Evolutionary conservation across 768 basidiomycete species (phyloP).

Genomic region (Pleurotus citrinopileatus): DNA sequence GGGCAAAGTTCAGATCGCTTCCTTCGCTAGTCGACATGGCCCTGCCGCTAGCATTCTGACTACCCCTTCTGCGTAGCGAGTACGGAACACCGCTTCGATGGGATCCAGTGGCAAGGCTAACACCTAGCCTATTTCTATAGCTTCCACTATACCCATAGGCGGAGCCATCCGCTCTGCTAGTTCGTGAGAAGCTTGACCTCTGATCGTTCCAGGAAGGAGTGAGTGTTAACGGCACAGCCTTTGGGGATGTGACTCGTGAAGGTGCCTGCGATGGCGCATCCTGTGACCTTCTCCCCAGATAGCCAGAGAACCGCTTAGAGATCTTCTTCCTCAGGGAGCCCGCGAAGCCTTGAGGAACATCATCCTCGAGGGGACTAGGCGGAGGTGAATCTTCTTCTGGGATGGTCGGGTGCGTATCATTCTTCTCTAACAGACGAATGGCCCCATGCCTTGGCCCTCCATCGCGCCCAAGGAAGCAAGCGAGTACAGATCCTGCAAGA

Average conservation of each 20-base stretch:
- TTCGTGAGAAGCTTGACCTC: constrained; percentile 48
- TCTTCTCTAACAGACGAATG: constrained; percentile 86
- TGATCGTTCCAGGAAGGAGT: constrained; percentile 38
- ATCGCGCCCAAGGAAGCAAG: constrained; percentile 86
- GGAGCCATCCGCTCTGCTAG: constrained; percentile 67
- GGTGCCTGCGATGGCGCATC: constrained; percentile 25
- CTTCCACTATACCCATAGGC: constrained; percentile 73
- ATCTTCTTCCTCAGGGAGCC: constrained; percentile 44
- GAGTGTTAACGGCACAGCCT: constrained; percentile 1
- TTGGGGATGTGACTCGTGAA: neutral
- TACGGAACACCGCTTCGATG: constrained; percentile 56
- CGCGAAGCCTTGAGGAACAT: constrained; percentile 37
- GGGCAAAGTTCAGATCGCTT: constrained; percentile 79
- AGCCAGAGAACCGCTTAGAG: constrained; percentile 54
- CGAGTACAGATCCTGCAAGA: constrained; percentile 72
- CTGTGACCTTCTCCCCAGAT: constrained; percentile 52
- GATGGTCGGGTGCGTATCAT: constrained; percentile 43
- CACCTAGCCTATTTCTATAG: constrained; percentile 54
- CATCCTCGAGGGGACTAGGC: constrained; percentile 42
- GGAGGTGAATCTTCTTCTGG: constrained; percentile 60
- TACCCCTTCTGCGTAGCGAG: constrained; percentile 50
- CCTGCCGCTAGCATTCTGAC: constrained; percentile 41
- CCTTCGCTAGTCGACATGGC: constrained; percentile 35
- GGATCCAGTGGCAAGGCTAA: constrained; percentile 38
- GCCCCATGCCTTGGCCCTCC: constrained; percentile 87